These are phyloP conservation scores for Aurinia saxatilis DNA, from an alignment of 345 rosid genomes.

Conservation along the genomic window DNA sequence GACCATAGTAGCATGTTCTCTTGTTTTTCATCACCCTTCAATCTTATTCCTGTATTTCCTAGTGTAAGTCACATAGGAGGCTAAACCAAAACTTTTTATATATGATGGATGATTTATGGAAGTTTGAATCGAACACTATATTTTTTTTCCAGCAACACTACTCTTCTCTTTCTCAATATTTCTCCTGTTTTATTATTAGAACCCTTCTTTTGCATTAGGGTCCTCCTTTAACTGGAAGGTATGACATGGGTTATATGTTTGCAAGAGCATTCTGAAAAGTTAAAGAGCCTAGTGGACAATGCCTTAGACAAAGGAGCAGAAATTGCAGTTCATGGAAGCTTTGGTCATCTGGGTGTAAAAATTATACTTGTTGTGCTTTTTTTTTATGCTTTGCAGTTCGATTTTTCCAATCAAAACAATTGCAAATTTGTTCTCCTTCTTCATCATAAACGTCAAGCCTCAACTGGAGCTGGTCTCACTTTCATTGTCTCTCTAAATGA, in stretches of 20 bases:
- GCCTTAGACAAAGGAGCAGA: slow-evolving; percentile 91
- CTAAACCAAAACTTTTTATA: neutral
- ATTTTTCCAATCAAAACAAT: too few relatives aligned
- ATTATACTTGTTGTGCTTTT: too few relatives aligned
- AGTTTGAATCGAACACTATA: neutral
- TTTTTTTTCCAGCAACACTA: neutral
- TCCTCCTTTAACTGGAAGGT: slow-evolving; percentile 83
- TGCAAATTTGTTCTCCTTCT: too few relatives aligned
- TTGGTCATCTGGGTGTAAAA: slow-evolving; percentile 85
- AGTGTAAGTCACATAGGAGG: neutral
- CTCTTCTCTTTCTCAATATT: slow-evolving; percentile 1
- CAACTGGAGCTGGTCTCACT: too few relatives aligned
- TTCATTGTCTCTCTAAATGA: too few relatives aligned
- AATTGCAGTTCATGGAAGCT: slow-evolving; percentile 84
- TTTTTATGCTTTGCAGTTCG: too few relatives aligned
- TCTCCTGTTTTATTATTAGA: neutral
- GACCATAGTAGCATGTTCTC: neutral
- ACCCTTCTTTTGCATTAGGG: too few relatives aligned
- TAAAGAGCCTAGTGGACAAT: slow-evolving; percentile 77
- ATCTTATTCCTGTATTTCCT: neutral
- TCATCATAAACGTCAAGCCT: too few relatives aligned
- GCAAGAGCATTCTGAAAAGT: slow-evolving; percentile 86
- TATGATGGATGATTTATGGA: neutral
- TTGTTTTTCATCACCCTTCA: neutral
- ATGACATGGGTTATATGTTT: slow-evolving; percentile 97